Evolutionary conservation across 1,284 basidiomycete species (phyloP), one percentile per base, ranked within the genome.

Genomic region (Melampsora americana): DNA sequence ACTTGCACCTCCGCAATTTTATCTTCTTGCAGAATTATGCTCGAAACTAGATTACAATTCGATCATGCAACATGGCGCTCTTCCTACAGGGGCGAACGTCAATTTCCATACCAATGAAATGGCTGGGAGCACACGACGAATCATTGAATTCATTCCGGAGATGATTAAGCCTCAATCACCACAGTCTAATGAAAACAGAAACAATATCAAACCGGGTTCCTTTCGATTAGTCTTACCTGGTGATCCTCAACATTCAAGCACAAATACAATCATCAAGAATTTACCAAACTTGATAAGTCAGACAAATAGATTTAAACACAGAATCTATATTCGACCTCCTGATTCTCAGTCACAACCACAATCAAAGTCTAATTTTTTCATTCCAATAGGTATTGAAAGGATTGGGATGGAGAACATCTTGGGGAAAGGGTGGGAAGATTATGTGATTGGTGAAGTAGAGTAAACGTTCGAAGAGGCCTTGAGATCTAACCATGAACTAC

Each of bases 1-100:
- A 53, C 70, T 80, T 3, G 78, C 79, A 59, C 80, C 80, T 14
- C 80, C 80, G 14, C 80, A 80, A 44, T 80, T 80, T 66, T 79
- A 80, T 72, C 67, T 80, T 16, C 67, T 80, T 18, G 77, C 73
- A 2, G 79, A 80, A 12, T 66, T 80, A 18, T 23, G 39, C 60
- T 35, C 39, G 14, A 50, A 42, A 32, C 42, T 56, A 67, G 62
- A 74, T 74, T 61, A 74, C 44, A 60, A 56, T n/a, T 35, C 66
- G 30, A n/a, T 74, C 23, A 32, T 62, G 9, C 9, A 56, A 1
- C n/a, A n/a, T 6, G n/a, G 18, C 7, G 12, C 9, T 56, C 9
- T n/a, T 56, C 5, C 28, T n/a, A 28, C 11, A 12, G 9, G 35
- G 35, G 35, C 9, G 35, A 9, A 35, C 9, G 39, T 1, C 6